Evolutionary conservation across 1,284 basidiomycete species (phyloP).

Genomic region (Wallemia ichthyophaga): DNA sequence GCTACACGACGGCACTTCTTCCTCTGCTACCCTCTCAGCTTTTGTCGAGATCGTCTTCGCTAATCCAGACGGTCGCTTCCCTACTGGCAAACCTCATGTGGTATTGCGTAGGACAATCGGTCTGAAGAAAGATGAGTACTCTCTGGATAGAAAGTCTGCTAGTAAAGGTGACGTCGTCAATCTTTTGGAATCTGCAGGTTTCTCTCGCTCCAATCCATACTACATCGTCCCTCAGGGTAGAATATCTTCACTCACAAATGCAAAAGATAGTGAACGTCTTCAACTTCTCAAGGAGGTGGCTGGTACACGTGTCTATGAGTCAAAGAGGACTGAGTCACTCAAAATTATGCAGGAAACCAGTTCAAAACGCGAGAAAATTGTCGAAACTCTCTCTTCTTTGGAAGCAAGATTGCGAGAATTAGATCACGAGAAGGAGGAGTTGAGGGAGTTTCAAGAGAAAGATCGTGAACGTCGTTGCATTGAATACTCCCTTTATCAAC

Average conservation of each 20-base stretch:
- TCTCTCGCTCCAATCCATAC: conserved; percentile 89
- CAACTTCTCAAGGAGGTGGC: conserved; percentile 90
- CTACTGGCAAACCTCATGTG: conserved; percentile 54
- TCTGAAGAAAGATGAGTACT: conserved; percentile 95
- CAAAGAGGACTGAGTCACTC: conserved; percentile 64
- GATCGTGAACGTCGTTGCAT: conserved; percentile 81
- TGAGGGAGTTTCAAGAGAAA: conserved; percentile 84
- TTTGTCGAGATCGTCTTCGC: conserved; percentile 79
- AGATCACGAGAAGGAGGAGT: conserved; percentile 87
- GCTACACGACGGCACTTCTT: conserved; percentile 70
- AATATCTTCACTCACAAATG: conserved; percentile 82
- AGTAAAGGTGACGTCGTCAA: conserved; percentile 95
- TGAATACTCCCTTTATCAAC: conserved; percentile 77
- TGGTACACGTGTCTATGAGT: conserved; percentile 92
- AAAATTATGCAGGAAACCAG: conserved; percentile 97
- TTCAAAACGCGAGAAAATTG: conserved; percentile 66
- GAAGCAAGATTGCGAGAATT: conserved; percentile 66
- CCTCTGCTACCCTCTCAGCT: conserved; percentile 65
- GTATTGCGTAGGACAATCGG: conserved; percentile 78
- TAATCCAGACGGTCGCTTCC: conserved; percentile 68
- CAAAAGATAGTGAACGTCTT: conserved; percentile 80
- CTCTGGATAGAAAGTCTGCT: conserved; percentile 75
- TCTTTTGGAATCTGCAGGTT: conserved; percentile 75
- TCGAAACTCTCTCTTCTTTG: conserved; percentile 65
- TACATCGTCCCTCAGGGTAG: conserved; percentile 96